Conservation (phyloP, 2,329 filamentous ascomycete species). For the Microsporum ferrugineum region DNA sequence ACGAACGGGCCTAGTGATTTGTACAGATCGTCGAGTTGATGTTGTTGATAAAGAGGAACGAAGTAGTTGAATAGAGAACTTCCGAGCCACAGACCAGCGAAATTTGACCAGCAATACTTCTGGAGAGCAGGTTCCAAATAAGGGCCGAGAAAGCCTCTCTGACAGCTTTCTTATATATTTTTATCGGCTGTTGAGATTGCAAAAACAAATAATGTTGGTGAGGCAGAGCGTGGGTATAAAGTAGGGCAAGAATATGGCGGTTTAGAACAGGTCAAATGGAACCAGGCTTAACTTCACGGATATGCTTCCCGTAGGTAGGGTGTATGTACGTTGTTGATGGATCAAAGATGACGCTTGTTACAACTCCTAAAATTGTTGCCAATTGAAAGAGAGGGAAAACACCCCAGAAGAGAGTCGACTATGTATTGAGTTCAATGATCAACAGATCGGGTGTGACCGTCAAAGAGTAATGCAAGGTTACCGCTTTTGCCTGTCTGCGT, state of each 20-base stretch:
- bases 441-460: conserved; percentile 5
- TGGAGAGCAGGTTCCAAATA: background rate
- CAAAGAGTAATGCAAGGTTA: conserved; percentile 1
- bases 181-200: background rate
- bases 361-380: conserved; percentile 1
- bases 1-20: background rate
- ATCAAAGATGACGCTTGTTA: conserved; percentile 4
- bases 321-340: conserved; percentile 5
- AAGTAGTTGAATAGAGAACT: background rate
- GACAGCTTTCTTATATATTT: background rate
- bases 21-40: background rate
- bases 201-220: background rate
- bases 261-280: conserved; percentile 5
- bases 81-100: background rate
- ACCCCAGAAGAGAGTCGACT: conserved; percentile 4
- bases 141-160: background rate
- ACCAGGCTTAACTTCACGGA: conserved; percentile 3
- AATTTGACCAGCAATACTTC: background rate
- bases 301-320: conserved; percentile 2
- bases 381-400: background rate
- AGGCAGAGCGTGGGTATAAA: background rate
- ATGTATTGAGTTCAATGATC: conserved; percentile 6
- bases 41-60: background rate
- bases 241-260: conserved; percentile 1
- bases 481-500: background rate